Evolutionary conservation across 148 eudicot species (phyloP).

Genomic region (Vaccinium myrtillus): DNA sequence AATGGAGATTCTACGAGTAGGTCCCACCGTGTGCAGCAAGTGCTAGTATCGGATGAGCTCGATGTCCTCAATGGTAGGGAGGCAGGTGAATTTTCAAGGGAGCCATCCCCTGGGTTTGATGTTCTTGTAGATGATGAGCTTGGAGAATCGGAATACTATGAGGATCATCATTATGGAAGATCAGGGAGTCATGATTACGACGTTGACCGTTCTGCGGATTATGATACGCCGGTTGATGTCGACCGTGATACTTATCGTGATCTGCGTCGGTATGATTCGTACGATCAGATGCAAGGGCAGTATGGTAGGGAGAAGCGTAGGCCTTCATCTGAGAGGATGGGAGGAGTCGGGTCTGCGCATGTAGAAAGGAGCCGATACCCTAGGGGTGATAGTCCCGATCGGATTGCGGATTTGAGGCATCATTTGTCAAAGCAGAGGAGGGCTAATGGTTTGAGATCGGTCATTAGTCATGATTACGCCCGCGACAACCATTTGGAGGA

Average conservation of each 20-base stretch:
- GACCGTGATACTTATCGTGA: constrained; percentile 53
- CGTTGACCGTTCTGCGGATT: constrained; percentile 41
- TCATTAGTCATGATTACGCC: constrained; percentile 54
- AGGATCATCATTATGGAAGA: constrained; percentile 55
- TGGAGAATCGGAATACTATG: constrained; percentile 64
- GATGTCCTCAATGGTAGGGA: constrained; percentile 50
- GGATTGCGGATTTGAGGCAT: constrained; percentile 62
- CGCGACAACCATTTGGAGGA: constrained; percentile 43
- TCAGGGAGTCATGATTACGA: constrained; percentile 57
- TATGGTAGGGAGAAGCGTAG: constrained; percentile 55
- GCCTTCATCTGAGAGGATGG: constrained; percentile 49
- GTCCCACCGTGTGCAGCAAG: constrained; percentile 36
- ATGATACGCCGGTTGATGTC: constrained; percentile 36
- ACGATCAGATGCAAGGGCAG: constrained; percentile 45
- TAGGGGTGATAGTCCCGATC: constrained; percentile 42
- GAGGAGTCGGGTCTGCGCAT: constrained; percentile 28
- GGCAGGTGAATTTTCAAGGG: constrained; percentile 68
- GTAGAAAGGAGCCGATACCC: constrained; percentile 48
- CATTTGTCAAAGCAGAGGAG: constrained; percentile 67
- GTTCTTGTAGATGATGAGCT: constrained; percentile 90
- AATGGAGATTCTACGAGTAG: constrained; percentile 45
- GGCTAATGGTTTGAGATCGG: constrained; percentile 69
- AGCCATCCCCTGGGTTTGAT: constrained; percentile 96
- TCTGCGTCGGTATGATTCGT: constrained; percentile 49
- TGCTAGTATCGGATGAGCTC: constrained; percentile 41